A percentile compares a stretch with the other conserved stretches of the same genome.
These are phyloP conservation scores for Xylaria bambusicola DNA, from an alignment of 495 filamentous ascomycete genomes.

Conservation along the genomic window DNA sequence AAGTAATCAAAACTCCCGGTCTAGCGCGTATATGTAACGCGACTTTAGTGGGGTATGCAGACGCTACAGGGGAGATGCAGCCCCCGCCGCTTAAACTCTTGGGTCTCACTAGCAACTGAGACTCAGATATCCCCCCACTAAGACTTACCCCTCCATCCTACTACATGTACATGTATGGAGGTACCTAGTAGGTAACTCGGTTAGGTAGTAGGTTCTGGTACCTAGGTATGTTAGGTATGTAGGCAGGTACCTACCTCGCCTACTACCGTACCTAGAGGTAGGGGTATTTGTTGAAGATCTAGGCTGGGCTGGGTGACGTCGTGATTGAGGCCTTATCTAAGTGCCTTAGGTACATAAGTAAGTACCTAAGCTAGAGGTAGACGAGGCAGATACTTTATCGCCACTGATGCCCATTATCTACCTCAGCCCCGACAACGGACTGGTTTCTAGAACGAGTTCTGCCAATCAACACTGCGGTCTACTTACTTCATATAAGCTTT, in stretches of 20 bases:
- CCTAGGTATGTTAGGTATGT: too few species aligned
- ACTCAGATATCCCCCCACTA: background rate
- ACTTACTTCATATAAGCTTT: background rate
- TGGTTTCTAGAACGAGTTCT: background rate
- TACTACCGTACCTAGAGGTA: too few species aligned
- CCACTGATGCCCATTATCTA: background rate
- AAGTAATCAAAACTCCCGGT: background rate
- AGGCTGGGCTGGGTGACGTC: background rate
- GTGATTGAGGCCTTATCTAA: background rate
- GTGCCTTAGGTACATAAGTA: background rate
- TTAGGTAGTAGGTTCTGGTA: too few species aligned
- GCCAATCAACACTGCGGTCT: slow-evolving; percentile 3
- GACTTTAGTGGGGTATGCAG: slow-evolving; percentile 12
- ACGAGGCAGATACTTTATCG: too few species aligned
- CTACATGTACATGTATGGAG: too few species aligned
- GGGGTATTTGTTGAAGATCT: too few species aligned
- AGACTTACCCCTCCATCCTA: slow-evolving; percentile 14
- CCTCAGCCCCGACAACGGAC: slow-evolving; percentile 9
- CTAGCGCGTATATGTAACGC: slow-evolving; percentile 17
- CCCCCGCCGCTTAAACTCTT: background rate
- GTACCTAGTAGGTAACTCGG: too few species aligned
- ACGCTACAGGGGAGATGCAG: too few species aligned
- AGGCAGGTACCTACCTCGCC: too few species aligned
- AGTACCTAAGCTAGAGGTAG: too few species aligned
- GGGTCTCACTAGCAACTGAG: background rate